phyloP scores from a whole-genome alignment of 345 rosid species.

The Salix suchowensis region DNA sequence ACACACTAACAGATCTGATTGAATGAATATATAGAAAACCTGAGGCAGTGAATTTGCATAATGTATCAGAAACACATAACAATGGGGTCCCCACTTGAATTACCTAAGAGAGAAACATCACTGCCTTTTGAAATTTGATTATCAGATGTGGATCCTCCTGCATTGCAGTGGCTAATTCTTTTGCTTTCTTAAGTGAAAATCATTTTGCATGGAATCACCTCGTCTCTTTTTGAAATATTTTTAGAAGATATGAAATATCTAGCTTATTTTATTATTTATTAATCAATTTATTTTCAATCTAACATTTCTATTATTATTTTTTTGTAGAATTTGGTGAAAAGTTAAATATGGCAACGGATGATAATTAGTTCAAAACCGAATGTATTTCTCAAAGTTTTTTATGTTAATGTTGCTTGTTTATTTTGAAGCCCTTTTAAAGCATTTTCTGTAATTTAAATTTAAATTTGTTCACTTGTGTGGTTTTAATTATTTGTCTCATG shows the following conservation, averaged over 20 bases:
- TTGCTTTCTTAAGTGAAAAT: neutral
- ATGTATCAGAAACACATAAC: neutral
- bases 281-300: too few species aligned
- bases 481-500: too few species aligned
- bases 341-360: too few species aligned
- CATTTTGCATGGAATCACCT: neutral
- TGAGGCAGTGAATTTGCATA: neutral
- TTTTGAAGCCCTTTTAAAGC: too few species aligned
- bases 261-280: too few species aligned
- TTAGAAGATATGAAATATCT: neutral
- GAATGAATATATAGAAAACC: neutral
- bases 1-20: neutral
- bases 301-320: too few species aligned
- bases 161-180: neutral
- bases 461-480: too few species aligned
- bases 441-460: too few species aligned
- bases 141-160: neutral
- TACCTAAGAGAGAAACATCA: neutral
- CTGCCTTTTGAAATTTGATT: neutral
- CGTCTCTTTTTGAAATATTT: neutral
- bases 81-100: neutral
- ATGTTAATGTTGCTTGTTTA: too few species aligned
- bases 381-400: too few species aligned
- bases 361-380: too few species aligned
- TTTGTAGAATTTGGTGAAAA: too few species aligned